A percentile compares a stretch with the other conserved stretches of the same genome.
Conservation (phyloP, 176 grass and related monocot genomes). For the Typha latifolia region DNA sequence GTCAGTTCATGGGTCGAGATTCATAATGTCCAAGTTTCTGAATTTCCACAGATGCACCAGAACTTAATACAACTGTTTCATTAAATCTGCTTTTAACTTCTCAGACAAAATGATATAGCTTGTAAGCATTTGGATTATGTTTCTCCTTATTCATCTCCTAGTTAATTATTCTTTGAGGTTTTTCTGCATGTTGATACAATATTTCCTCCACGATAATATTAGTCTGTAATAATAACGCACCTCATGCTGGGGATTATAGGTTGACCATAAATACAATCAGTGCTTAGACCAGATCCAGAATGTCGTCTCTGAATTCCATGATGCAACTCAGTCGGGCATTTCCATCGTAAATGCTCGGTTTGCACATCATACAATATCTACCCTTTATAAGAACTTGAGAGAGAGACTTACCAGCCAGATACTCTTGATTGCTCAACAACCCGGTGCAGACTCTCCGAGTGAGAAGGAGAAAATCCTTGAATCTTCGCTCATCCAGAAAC, state of each 20-base stretch:
- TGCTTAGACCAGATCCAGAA: constrained; percentile 76
- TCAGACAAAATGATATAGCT: too few relatives aligned
- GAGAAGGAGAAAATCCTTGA: constrained; percentile 44
- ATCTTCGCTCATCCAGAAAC: constrained; percentile 64
- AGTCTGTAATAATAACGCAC: background rate
- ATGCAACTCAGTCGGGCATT: constrained; percentile 16
- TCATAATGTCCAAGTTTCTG: too few relatives aligned
- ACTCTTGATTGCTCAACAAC: constrained; percentile 12
- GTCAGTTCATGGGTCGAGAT: too few relatives aligned
- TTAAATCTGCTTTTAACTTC: too few relatives aligned
- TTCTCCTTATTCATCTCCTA: too few relatives aligned
- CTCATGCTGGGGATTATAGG: constrained; percentile 22
- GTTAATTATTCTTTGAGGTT: too few relatives aligned
- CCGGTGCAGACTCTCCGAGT: constrained; percentile 10
- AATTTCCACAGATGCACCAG: too few relatives aligned
- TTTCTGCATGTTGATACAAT: too few relatives aligned
- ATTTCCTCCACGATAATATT: too few relatives aligned
- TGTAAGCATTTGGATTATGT: too few relatives aligned
- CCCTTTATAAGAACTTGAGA: constrained; percentile 42
- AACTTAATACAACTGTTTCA: too few relatives aligned
- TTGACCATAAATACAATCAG: constrained; percentile 64
- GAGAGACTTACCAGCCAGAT: constrained; percentile 40
- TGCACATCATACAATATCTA: constrained; percentile 40
- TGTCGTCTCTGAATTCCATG: constrained; percentile 44
- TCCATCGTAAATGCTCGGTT: constrained; percentile 37